Conservation (phyloP, 2,329 filamentous ascomycete species). For the Torrubiellomyces zombiae region DNA sequence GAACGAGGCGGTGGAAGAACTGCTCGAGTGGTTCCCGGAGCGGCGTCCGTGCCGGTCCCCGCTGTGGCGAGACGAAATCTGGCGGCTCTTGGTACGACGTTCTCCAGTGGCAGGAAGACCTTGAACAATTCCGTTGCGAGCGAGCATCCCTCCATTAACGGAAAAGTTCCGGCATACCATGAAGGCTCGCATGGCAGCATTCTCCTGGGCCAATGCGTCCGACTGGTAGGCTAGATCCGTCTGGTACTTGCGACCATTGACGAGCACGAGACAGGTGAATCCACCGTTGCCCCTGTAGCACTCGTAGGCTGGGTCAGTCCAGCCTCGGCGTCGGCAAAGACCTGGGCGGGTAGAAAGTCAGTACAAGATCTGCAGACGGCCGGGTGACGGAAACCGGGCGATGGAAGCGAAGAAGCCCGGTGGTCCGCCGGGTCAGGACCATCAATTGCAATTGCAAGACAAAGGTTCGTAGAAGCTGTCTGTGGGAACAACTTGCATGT, state of each 20-base stretch:
- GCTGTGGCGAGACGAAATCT: slow-evolving; percentile 29
- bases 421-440: too few species aligned
- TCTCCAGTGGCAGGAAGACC: slow-evolving; percentile 39
- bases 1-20: slow-evolving; percentile 43
- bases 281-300: slow-evolving; percentile 57
- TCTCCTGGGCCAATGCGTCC: slow-evolving; percentile 72
- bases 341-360: too few species aligned
- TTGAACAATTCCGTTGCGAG: slow-evolving; percentile 51
- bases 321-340: slow-evolving; percentile 85
- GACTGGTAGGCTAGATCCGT: slow-evolving; percentile 75
- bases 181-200: slow-evolving; percentile 88
- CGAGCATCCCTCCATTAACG: slow-evolving; percentile 84
- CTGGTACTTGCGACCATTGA: slow-evolving; percentile 93
- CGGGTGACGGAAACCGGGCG: too few species aligned
- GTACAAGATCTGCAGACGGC: too few species aligned
- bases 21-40: slow-evolving; percentile 43
- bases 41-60: slow-evolving; percentile 28
- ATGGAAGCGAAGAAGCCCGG: too few species aligned
- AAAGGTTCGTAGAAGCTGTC: too few species aligned
- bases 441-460: too few species aligned
- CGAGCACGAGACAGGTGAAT: slow-evolving; percentile 78
- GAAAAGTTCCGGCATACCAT: slow-evolving; percentile 97
- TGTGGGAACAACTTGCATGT: too few species aligned
- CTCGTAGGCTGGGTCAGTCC: slow-evolving; percentile 82
- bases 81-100: slow-evolving; percentile 34